A percentile compares a stretch with the other conserved stretches of the same genome.
These are phyloP conservation scores for Carex parvula DNA, from an alignment of 176 grass and related monocot genomes.

Conservation along the genomic window DNA sequence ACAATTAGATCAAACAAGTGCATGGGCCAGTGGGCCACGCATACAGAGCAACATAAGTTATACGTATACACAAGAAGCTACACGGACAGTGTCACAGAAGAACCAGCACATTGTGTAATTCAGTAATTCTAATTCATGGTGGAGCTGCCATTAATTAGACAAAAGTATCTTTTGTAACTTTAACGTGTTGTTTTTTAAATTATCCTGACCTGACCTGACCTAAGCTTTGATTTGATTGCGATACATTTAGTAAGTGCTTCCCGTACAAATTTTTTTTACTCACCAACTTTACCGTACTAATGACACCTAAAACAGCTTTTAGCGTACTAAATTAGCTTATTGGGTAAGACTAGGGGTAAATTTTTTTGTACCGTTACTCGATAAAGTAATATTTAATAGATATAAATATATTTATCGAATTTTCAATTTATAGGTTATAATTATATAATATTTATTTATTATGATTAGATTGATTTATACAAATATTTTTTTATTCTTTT, in stretches of 20 bases:
- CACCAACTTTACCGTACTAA: constrained; percentile 10
- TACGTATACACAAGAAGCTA: background rate
- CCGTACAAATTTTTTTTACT: constrained; percentile 12
- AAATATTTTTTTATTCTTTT: no score
- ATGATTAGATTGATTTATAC: no score
- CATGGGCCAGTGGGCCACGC: background rate
- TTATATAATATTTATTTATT: no score
- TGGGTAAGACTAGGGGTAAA: no score
- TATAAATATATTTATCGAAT: no score
- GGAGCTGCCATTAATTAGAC: constrained; percentile 17
- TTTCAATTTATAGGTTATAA: no score
- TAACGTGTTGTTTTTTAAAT: constrained; percentile 10
- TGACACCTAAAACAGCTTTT: background rate
- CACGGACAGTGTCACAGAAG: background rate
- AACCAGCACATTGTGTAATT: background rate
- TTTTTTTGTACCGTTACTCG: no score
- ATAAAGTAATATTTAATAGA: no score
- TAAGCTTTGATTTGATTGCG: constrained; percentile 18
- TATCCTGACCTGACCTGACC: background rate
- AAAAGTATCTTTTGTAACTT: constrained; percentile 9
- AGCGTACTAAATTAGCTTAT: background rate
- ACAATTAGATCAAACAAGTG: background rate
- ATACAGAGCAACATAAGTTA: background rate
- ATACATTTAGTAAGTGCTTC: constrained; percentile 12
- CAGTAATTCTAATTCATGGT: background rate